Evolutionary conservation across 768 basidiomycete species (phyloP).

Genomic region (Neoboletus magnificus): DNA sequence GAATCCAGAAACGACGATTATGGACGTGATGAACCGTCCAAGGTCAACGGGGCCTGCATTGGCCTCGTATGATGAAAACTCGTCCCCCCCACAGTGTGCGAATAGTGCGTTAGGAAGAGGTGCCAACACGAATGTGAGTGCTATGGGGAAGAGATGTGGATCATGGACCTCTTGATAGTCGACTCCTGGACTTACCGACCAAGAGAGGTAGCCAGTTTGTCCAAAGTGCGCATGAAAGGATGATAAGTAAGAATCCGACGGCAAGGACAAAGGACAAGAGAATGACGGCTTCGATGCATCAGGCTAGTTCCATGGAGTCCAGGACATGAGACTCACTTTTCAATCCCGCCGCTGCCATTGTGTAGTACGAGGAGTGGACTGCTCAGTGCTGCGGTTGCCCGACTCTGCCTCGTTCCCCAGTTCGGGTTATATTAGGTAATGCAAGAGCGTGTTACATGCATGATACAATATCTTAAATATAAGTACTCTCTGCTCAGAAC

Average conservation of each 20-base stretch:
- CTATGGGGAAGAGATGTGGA: constrained; percentile 38
- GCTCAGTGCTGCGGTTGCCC: constrained; percentile 6
- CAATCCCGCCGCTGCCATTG: constrained; percentile 65
- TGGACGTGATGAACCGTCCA: constrained; percentile 90
- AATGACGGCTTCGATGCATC: constrained; percentile 70
- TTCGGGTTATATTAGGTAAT: constrained; percentile 24
- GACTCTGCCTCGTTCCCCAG: background rate
- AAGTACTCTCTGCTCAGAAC: background rate
- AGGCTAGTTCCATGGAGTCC: background rate
- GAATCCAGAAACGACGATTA: constrained; percentile 90
- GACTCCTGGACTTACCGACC: constrained; percentile 66
- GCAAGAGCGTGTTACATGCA: background rate
- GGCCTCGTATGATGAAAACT: constrained; percentile 77
- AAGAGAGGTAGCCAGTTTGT: constrained; percentile 95
- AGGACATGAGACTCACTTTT: constrained; percentile 49
- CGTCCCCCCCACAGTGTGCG: constrained; percentile 88
- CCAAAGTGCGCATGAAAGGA: constrained; percentile 95
- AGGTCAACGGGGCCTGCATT: constrained; percentile 75
- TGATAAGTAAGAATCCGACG: constrained; percentile 95
- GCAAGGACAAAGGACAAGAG: constrained; percentile 96
- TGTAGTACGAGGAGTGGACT: constrained; percentile 1
- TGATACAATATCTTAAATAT: constrained; percentile 10
- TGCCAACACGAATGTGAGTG: constrained; percentile 91
- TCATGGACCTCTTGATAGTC: background rate
- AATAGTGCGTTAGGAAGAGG: constrained; percentile 95